These are phyloP conservation scores for Neophaeococcomyces mojaviensis DNA, from an alignment of 2,329 filamentous ascomycete species.

Conservation along the genomic window DNA sequence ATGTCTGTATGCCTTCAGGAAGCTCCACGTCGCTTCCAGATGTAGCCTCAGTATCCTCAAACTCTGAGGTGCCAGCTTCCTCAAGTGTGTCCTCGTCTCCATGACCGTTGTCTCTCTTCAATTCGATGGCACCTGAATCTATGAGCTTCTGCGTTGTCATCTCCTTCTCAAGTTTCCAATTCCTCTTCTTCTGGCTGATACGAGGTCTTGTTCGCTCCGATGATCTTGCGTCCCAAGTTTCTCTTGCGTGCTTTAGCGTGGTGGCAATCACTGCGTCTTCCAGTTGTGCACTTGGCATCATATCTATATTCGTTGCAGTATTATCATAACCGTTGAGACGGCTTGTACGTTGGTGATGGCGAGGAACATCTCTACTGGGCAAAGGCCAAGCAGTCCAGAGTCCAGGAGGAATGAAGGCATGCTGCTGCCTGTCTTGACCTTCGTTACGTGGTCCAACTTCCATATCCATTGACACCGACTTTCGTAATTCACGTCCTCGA, in stretches of 20 bases:
- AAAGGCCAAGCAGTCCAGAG: constrained; percentile 84
- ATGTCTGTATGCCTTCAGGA: constrained; percentile 7
- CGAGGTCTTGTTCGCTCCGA: not conserved
- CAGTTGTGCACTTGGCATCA: constrained; percentile 53
- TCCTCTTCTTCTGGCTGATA: not conserved
- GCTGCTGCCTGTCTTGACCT: constrained; percentile 21
- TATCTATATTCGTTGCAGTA: constrained; percentile 44
- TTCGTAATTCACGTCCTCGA: constrained; percentile 7
- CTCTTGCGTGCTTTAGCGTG: constrained; percentile 60
- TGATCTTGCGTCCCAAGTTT: constrained; percentile 37
- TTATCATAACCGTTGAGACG: constrained; percentile 40
- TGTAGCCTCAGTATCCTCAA: not conserved
- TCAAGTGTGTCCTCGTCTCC: not conserved
- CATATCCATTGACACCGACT: not conserved
- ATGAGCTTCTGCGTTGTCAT: not conserved
- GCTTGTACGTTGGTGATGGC: constrained; percentile 31
- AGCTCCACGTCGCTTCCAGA: not conserved
- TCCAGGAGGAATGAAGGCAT: constrained; percentile 41
- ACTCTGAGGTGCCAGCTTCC: not conserved
- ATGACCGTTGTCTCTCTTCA: not conserved
- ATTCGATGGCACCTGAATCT: not conserved
- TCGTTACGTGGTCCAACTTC: constrained; percentile 8
- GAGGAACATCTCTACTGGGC: constrained; percentile 53
- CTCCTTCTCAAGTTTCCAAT: constrained; percentile 1
- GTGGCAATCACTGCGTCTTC: constrained; percentile 63